Base-by-base conservation (phyloP, 768 basidiomycete species). In the Panaeolus cyanescens region DNA sequence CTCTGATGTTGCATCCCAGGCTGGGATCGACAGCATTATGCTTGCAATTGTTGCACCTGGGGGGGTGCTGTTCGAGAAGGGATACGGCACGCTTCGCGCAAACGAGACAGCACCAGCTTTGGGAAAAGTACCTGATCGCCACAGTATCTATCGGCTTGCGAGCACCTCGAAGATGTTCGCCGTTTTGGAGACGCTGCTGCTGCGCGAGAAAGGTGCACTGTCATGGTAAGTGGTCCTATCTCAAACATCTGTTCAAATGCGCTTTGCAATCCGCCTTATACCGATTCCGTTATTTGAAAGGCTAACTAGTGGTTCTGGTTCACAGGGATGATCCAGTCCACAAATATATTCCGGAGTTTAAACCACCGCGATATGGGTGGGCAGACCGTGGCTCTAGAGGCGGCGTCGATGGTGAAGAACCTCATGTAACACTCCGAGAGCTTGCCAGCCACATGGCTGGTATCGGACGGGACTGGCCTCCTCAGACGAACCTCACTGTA, bases 91-190 rank as follows among this genome's bases (percentile, higher is more conserved):
- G 6, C 71, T 74, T 30, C 69, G 74, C 42, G 82, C 80, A 28
- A 84, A 85, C 59, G 83, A 81, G 64, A 72, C 75, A 4, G 64
- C 61, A 5, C 60, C 58, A 15, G 54, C 64, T 4, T 64, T 64
- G 5, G 40, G 54, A 36, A 56, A 50, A 50, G 67, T 65, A 0
- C 74, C 79, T 0, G 69, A 77, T n/a, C 73, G 76, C 53, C 65
- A 84, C 64, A 79, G 82, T 0, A 75, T 83, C 54, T 85, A 85
- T 63, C 75, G 85, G 25, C 71, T 85, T 30, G 83, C 82, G 1
- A 83, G 80, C 36, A 77, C 83, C 56, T 77, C 80, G 6, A 87
- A 85, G 68, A 69, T 85, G 60, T 83, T 85, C 63, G 75, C 78
- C 3, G 75, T 77, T 0, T 63, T 84, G 4, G 81, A 86, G 64